phyloP scores from a whole-genome alignment of 371 early-diverging fungal species.

The Dichotomocladium elegans region DNA sequence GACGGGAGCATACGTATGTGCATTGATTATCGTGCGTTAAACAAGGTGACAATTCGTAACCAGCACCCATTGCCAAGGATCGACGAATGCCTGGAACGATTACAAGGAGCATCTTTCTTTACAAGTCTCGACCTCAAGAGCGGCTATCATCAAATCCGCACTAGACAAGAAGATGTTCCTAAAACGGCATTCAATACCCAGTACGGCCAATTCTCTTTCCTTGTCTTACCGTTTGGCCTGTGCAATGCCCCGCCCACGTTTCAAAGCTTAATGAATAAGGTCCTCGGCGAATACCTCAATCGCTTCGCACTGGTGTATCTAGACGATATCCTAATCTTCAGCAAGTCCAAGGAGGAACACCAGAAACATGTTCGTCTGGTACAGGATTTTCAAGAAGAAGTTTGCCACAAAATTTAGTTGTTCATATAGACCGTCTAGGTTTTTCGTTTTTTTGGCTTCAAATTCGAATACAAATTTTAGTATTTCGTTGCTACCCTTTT shows the following conservation, averaged over 20 bases:
- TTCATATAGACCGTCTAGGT: too few species aligned
- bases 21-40: slow-evolving; percentile 43
- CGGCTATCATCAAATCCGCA: slow-evolving; percentile 30
- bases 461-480: too few species aligned
- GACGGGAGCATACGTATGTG: slow-evolving; percentile 31
- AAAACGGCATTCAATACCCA: slow-evolving; percentile 27
- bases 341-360: slow-evolving; percentile 42
- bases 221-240: slow-evolving; percentile 49
- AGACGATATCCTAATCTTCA: slow-evolving; percentile 59
- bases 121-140: slow-evolving; percentile 42
- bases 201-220: slow-evolving; percentile 40
- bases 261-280: slow-evolving; percentile 48
- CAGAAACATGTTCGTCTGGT: slow-evolving; percentile 19
- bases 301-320: slow-evolving; percentile 42
- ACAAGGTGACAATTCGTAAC: background rate
- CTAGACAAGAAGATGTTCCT: slow-evolving; percentile 6
- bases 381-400: too few species aligned
- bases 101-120: slow-evolving; percentile 29
- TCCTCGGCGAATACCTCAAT: slow-evolving; percentile 35
- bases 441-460: too few species aligned
- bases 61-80: slow-evolving; percentile 7
- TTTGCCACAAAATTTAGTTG: too few species aligned
- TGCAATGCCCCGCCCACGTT: slow-evolving; percentile 33
- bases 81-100: slow-evolving; percentile 37
- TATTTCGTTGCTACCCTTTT: too few species aligned